A percentile compares a stretch with the other conserved stretches of the same genome.
phyloP scores from a whole-genome alignment of 345 rosid species.

The Mangifera indica region DNA sequence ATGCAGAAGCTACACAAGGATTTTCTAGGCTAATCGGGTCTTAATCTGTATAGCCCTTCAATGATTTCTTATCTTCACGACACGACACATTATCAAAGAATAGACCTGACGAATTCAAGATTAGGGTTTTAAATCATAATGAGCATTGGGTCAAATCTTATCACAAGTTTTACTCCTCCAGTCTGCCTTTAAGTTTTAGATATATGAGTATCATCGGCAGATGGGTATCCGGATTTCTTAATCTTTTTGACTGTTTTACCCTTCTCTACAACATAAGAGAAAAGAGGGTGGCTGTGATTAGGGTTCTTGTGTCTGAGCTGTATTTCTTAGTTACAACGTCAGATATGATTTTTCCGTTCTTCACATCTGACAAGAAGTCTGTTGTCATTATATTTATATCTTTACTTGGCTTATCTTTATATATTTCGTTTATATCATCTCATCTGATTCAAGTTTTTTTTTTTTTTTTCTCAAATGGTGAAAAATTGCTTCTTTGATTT shows the following conservation, averaged over 20 bases:
- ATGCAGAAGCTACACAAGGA: not conserved
- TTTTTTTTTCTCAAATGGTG: constrained; percentile 4
- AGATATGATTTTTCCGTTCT: constrained; percentile 39
- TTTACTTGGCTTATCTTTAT: constrained; percentile 11
- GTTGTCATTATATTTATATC: constrained; percentile 31
- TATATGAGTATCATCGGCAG: too few relatives aligned
- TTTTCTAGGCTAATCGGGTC: not conserved
- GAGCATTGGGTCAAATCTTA: not conserved
- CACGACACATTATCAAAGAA: not conserved
- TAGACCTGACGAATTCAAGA: not conserved
- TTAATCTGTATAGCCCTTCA: not conserved
- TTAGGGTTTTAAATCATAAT: constrained; percentile 27
- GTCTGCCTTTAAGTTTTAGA: not conserved
- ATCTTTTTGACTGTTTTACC: constrained; percentile 9
- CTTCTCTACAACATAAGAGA: not conserved
- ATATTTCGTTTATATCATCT: constrained; percentile 3
- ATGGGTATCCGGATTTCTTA: not conserved
- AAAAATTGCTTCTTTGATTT: constrained; percentile 1
- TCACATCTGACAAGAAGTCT: constrained; percentile 22
- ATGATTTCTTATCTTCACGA: not conserved
- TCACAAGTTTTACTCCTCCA: not conserved
- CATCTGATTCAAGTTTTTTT: not conserved
- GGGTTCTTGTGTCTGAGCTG: constrained; percentile 18
- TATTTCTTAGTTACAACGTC: constrained; percentile 25
- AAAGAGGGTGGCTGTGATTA: constrained; percentile 5